These are phyloP conservation scores for Rhynchosporium graminicola DNA, from an alignment of 2,329 filamentous ascomycete genomes.

Conservation along the genomic window DNA sequence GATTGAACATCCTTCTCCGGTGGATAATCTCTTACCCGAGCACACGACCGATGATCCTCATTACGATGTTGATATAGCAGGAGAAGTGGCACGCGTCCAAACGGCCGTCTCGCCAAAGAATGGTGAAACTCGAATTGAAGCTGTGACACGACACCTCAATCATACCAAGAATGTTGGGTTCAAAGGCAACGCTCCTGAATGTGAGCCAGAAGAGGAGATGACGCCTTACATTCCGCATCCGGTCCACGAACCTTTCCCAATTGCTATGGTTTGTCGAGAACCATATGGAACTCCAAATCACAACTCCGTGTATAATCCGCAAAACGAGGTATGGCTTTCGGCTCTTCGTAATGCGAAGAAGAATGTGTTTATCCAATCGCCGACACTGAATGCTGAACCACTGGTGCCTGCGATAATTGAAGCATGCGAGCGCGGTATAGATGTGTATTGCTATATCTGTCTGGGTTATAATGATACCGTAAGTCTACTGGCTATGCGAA, in stretches of 20 bases:
- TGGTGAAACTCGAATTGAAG: constrained; percentile 56
- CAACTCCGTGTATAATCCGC: constrained; percentile 62
- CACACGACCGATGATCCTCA: constrained; percentile 61
- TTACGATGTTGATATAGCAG: constrained; percentile 62
- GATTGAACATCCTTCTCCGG: constrained; percentile 30
- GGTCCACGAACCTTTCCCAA: constrained; percentile 60
- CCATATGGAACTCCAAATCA: constrained; percentile 67
- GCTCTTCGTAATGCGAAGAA: constrained; percentile 63
- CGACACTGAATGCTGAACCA: constrained; percentile 72
- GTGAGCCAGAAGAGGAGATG: constrained; percentile 56
- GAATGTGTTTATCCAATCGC: constrained; percentile 75
- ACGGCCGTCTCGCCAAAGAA: constrained; percentile 51
- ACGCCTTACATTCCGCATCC: constrained; percentile 64
- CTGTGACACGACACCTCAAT: constrained; percentile 67
- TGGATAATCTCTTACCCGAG: constrained; percentile 46
- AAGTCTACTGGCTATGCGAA: constrained; percentile 28
- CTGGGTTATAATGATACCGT: constrained; percentile 76
- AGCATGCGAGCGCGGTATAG: constrained; percentile 66
- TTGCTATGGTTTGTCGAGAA: constrained; percentile 69
- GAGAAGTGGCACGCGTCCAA: constrained; percentile 64
- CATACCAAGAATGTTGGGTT: constrained; percentile 56
- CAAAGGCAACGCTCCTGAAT: constrained; percentile 55
- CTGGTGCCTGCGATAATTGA: constrained; percentile 63
- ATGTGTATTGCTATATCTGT: constrained; percentile 71
- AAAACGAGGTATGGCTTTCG: constrained; percentile 75